A percentile compares a stretch with the other conserved stretches of the same genome.
phyloP scores from a whole-genome alignment of 139 green algal genomes.

The Dunaliella sp. region DNA sequence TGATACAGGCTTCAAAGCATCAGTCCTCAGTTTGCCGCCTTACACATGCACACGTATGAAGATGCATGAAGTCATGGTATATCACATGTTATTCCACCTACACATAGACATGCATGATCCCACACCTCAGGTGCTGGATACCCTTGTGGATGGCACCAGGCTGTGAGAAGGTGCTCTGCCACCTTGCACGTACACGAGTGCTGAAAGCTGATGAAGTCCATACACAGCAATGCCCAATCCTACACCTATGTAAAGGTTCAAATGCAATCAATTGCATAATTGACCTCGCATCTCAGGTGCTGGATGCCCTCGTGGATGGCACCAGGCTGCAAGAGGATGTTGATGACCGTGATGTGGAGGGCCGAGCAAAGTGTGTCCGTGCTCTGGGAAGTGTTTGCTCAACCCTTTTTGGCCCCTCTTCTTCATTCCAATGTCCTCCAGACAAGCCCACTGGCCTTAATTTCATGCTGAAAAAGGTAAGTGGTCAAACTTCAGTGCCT shows the following conservation, averaged over 20 bases:
- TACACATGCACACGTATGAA: too few relatives aligned
- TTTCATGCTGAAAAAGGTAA: not conserved
- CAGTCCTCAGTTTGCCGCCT: too few relatives aligned
- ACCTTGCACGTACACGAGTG: too few relatives aligned
- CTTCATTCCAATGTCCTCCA: not conserved
- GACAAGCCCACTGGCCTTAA: not conserved
- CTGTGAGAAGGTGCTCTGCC: slow-evolving; percentile 55
- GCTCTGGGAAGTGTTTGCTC: slow-evolving; percentile 45
- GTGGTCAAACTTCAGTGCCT: not conserved
- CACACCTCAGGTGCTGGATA: slow-evolving; percentile 37
- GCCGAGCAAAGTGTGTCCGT: slow-evolving; percentile 61
- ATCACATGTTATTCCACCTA: too few relatives aligned
- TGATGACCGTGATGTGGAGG: slow-evolving; percentile 72
- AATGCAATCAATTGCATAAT: too few relatives aligned
- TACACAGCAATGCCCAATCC: too few relatives aligned
- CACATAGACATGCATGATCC: too few relatives aligned
- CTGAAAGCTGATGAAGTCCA: too few relatives aligned
- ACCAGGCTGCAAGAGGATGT: slow-evolving; percentile 50
- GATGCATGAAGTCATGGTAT: too few relatives aligned
- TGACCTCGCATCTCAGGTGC: too few relatives aligned
- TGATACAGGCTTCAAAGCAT: too few relatives aligned
- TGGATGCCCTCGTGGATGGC: slow-evolving; percentile 38
- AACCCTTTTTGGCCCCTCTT: slow-evolving; percentile 20
- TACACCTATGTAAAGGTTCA: too few relatives aligned
- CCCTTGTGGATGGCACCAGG: slow-evolving; percentile 34